A percentile compares a stretch with the other conserved stretches of the same genome.
Conservation (phyloP, 345 rosid species). For the Corchorus olitorius region DNA sequence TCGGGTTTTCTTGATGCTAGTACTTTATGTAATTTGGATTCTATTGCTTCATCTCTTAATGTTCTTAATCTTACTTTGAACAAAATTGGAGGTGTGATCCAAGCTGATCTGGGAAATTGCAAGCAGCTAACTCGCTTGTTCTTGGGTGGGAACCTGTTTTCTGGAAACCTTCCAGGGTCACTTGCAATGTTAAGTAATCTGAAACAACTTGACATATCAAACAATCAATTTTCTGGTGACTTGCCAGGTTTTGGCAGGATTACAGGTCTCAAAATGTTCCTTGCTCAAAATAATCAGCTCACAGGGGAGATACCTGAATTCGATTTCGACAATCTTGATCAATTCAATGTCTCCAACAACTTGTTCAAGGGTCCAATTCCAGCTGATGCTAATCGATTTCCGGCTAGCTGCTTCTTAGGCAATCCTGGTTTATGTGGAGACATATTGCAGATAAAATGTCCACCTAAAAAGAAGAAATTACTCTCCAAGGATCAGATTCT, state of each 20-base stretch:
- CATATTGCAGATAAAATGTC: conserved; percentile 36
- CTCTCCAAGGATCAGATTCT: conserved; percentile 32
- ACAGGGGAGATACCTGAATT: conserved; percentile 49
- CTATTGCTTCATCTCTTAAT: conserved; percentile 40
- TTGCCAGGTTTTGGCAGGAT: conserved; percentile 43
- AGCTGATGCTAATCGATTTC: conserved; percentile 17
- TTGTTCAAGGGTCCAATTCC: conserved; percentile 50
- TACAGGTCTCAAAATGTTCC: conserved; percentile 40
- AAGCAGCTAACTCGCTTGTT: conserved; percentile 37
- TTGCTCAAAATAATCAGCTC: conserved; percentile 48
- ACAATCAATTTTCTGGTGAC: conserved; percentile 45
- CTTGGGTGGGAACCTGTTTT: conserved; percentile 40
- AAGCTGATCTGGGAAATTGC: conserved; percentile 45
- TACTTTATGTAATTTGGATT: conserved; percentile 38
- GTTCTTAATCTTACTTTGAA: conserved; percentile 36
- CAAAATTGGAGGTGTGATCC: conserved; percentile 38
- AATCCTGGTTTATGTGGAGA: conserved; percentile 50
- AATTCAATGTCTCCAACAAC: conserved; percentile 63
- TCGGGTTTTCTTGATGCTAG: conserved; percentile 45
- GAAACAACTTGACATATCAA: conserved; percentile 48
- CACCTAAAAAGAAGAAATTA: conserved; percentile 16
- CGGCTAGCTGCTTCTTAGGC: conserved; percentile 35
- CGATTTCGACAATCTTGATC: conserved; percentile 42
- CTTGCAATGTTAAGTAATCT: conserved; percentile 40
- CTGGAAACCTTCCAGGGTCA: conserved; percentile 45